These are phyloP conservation scores for Monilinia fructicola DNA, from an alignment of 2,329 filamentous ascomycete genomes.

Conservation along the genomic window DNA sequence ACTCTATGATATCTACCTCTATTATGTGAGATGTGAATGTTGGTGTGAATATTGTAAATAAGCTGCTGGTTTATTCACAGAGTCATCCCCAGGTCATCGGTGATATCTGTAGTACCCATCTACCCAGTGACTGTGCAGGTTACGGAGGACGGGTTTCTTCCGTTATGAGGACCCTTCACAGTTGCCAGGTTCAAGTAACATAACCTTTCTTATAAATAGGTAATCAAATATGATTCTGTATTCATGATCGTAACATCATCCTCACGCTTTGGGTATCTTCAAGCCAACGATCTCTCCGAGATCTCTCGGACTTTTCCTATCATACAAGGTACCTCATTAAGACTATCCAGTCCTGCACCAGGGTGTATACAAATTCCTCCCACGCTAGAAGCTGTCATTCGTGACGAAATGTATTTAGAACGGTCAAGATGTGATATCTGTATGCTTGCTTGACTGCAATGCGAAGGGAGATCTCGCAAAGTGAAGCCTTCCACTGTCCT, in stretches of 20 bases:
- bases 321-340: conserved; percentile 3
- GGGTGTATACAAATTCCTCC: conserved; percentile 13
- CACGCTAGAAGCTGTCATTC: not conserved
- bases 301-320: conserved; percentile 13
- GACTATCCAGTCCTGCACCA: conserved; percentile 17
- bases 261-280: conserved; percentile 17
- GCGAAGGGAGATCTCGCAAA: not conserved
- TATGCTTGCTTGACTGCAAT: not conserved
- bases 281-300: not conserved
- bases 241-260: conserved; percentile 8
- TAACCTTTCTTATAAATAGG: too few species aligned
- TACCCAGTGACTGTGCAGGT: too few species aligned
- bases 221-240: conserved; percentile 5
- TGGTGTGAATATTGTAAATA: too few species aligned
- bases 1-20: too few species aligned
- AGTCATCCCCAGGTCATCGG: too few species aligned
- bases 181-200: too few species aligned
- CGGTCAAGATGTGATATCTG: not conserved
- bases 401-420: not conserved
- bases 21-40: too few species aligned
- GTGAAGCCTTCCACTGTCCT: not conserved
- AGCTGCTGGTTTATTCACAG: too few species aligned
- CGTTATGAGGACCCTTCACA: too few species aligned
- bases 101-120: too few species aligned
- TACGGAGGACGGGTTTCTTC: too few species aligned